phyloP scores from a whole-genome alignment of 2,329 filamentous ascomycete species.

The Chaetothyriales sp. region DNA sequence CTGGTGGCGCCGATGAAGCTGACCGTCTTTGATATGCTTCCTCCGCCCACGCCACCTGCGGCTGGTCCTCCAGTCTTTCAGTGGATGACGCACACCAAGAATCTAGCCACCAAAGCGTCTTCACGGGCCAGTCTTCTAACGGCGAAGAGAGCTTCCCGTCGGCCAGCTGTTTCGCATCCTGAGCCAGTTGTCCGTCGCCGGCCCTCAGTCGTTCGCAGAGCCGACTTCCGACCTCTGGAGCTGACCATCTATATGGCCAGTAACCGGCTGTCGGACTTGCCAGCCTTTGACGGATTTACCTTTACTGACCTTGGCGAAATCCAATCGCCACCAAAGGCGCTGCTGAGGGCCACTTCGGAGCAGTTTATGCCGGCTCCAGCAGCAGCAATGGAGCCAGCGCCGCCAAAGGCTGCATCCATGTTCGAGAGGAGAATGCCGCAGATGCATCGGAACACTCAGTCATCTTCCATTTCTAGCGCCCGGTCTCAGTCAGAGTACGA shows the following conservation, averaged over 20 bases:
- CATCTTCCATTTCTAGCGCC: conserved; percentile 13
- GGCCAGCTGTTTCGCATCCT: conserved; percentile 29
- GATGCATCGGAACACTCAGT: conserved; percentile 8
- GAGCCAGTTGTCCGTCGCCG: conserved; percentile 6
- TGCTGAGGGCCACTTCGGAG: conserved; percentile 18
- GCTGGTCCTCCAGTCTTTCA: conserved; percentile 17
- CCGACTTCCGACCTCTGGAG: conserved; percentile 30
- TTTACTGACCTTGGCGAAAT: conserved; percentile 21
- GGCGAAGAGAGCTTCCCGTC: conserved; percentile 23
- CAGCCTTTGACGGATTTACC: conserved; percentile 29
- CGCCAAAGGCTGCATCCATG: conserved; percentile 15
- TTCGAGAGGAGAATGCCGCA: conserved; percentile 10
- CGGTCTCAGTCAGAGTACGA: conserved; percentile 17
- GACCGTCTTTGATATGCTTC: conserved; percentile 29
- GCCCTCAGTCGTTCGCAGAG: conserved; percentile 9
- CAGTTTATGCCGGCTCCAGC: conserved; percentile 9
- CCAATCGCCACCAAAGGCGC: conserved; percentile 24
- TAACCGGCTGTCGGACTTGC: conserved; percentile 32
- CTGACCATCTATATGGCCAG: conserved; percentile 34
- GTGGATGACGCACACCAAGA: conserved; percentile 28
- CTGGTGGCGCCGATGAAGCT: conserved; percentile 35
- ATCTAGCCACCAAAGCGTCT: conserved; percentile 27
- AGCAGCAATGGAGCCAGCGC: conserved; percentile 7
- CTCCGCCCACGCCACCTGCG: conserved; percentile 22
- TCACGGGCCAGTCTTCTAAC: conserved; percentile 29